Base-by-base conservation (phyloP, 148 eudicot genomes). In the Rhododendron griersonianum region DNA sequence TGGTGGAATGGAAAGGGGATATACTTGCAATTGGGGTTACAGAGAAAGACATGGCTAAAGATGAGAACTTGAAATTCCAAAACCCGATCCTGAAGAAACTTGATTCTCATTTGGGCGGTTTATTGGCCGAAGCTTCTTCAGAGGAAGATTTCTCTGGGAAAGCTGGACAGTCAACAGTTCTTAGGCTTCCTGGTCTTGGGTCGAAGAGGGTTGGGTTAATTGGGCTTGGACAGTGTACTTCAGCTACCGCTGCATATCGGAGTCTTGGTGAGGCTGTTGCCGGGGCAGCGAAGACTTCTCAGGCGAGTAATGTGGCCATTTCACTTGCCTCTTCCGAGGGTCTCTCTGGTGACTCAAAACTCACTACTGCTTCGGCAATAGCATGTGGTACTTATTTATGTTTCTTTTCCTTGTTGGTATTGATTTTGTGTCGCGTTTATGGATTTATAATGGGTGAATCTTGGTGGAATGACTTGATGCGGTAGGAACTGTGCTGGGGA, bases 101-200 rank as follows among this genome's bases (percentile, higher is more conserved):
- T 11, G 99, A 97, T 85, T 86, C 93, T 6, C 87, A 93, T 50
- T 87, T 95, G 77, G 95, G 93, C 51, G 98, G 98, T 57, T 89
- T 94, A 81, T 90, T 97, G 84, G 90, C 95, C 28, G 95, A 97
- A 85, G 96, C 93, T 19, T 92, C 98, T 53, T 28, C 83, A 47
- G 99, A 97, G 86, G 99, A 97, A 91, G 98, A 97, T 88, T 97
- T 97, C 85, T 87, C 93, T 7, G 99, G 98, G 67, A 97, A 95
- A 87, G 84, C 90, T 71, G 99, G 98, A 4, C 98, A 94, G 84
- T 92, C 93, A 1, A 93, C 95, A 11, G 69, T 93, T 90, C 95
- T 95, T 73, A 90, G 99, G 91, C 91, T 95, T 81, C 95, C 99
- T 0, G 95, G 99, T 30, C 87, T 94, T 75, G 94, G 95, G 53